Evolutionary conservation across 2,329 filamentous ascomycete species (phyloP).

Genomic region (Phyllosticta ampelicida): DNA sequence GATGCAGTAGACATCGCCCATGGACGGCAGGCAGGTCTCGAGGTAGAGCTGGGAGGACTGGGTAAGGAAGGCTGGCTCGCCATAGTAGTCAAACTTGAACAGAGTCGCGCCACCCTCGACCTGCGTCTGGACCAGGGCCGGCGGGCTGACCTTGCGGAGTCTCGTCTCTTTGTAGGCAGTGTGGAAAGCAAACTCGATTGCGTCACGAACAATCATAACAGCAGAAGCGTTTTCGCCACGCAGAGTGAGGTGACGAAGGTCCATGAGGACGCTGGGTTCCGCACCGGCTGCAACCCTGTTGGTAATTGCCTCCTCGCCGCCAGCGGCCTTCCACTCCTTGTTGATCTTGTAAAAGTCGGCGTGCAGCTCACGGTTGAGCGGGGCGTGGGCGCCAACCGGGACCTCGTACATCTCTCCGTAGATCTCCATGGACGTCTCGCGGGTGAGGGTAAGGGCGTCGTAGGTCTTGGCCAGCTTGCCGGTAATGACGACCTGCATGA

Average conservation of each 20-base stretch:
- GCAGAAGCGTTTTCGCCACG: conserved; percentile 76
- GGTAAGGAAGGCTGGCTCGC: conserved; percentile 82
- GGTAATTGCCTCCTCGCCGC: conserved; percentile 84
- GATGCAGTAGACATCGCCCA: conserved; percentile 95
- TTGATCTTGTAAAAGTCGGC: conserved; percentile 78
- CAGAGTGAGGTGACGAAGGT: conserved; percentile 74
- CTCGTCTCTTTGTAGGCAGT: conserved; percentile 65
- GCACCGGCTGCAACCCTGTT: conserved; percentile 62
- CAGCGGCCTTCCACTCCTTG: conserved; percentile 58
- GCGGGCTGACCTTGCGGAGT: conserved; percentile 75
- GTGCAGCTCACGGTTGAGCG: conserved; percentile 76
- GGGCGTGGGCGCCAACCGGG: conserved; percentile 65
- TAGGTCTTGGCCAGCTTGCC: conserved; percentile 85
- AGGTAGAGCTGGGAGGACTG: conserved; percentile 97
- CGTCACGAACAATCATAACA: conserved; percentile 76
- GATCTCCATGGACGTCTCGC: conserved; percentile 78
- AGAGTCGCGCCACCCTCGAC: conserved; percentile 88
- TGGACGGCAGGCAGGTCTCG: conserved; percentile 80
- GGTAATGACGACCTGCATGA: conserved; percentile 72
- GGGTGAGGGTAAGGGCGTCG: conserved; percentile 73
- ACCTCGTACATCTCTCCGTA: conserved; percentile 76
- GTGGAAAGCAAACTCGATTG: conserved; percentile 71
- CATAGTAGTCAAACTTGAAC: conserved; percentile 83
- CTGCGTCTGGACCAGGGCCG: conserved; percentile 88
- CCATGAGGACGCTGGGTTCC: conserved; percentile 62